phyloP scores from a whole-genome alignment of 768 basidiomycete species.

The Serendipita sp. region DNA sequence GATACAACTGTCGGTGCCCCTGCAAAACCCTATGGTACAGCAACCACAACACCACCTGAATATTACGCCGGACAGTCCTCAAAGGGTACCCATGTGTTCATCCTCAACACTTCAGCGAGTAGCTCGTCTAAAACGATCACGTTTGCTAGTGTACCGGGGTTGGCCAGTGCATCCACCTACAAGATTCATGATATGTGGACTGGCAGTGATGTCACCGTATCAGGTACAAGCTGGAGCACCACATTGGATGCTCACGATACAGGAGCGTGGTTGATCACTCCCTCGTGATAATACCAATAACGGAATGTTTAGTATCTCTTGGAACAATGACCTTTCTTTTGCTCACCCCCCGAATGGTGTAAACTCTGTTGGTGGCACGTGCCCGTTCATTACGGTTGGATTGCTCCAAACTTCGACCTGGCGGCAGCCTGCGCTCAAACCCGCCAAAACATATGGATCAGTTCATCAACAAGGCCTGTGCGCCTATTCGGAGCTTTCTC shows the following conservation, averaged over 20 bases:
- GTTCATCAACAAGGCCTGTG: no score
- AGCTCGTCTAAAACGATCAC: constrained; percentile 29
- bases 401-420: no score
- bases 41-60: constrained; percentile 32
- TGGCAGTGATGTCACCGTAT: constrained; percentile 25
- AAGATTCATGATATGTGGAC: constrained; percentile 42
- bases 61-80: constrained; percentile 34
- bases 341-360: no score
- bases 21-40: constrained; percentile 31
- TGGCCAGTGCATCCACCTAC: constrained; percentile 23
- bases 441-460: no score
- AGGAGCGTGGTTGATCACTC: constrained; percentile 30
- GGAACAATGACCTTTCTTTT: no score
- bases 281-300: background rate
- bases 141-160: constrained; percentile 31
- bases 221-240: constrained; percentile 24
- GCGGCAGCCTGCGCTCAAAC: no score
- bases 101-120: constrained; percentile 30
- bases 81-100: constrained; percentile 37
- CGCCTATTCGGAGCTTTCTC: no score
- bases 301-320: no score
- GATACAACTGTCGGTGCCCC: constrained; percentile 30
- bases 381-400: no score
- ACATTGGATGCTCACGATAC: constrained; percentile 36
- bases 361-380: no score